phyloP scores from a whole-genome alignment of 345 rosid species.

The Citrus trifoliata region DNA sequence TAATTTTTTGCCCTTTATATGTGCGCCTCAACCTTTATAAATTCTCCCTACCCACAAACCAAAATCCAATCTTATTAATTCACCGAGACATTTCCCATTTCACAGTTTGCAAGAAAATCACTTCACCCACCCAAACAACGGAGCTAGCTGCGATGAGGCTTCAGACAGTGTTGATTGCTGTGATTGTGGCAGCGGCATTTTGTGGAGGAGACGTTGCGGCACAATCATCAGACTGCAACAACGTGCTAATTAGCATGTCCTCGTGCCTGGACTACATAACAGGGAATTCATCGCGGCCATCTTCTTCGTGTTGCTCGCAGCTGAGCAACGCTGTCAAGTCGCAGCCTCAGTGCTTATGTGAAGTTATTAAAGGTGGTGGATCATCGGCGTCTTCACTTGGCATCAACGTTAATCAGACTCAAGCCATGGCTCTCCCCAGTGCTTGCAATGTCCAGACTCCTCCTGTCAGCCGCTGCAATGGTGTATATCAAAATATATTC shows the following conservation, averaged over 20 bases:
- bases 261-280: constrained; percentile 26
- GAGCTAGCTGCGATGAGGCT: background rate
- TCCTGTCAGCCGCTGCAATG: constrained; percentile 21
- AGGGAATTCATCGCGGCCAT: constrained; percentile 26
- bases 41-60: background rate
- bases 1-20: background rate
- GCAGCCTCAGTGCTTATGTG: constrained; percentile 30
- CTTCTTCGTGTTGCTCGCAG: constrained; percentile 30
- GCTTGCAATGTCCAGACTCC: constrained; percentile 31
- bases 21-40: background rate
- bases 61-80: background rate
- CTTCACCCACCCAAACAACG: background rate
- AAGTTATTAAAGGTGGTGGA: constrained; percentile 23
- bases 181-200: background rate
- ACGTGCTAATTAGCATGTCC: constrained; percentile 16
- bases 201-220: constrained; percentile 7
- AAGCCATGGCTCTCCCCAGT: constrained; percentile 28
- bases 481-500: background rate
- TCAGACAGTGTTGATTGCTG: background rate
- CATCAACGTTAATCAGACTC: constrained; percentile 29
- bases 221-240: constrained; percentile 18
- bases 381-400: constrained; percentile 21
- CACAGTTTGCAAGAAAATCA: background rate
- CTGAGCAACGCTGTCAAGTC: constrained; percentile 18
- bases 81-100: background rate